These are phyloP conservation scores for Penicillium sp. DNA, from an alignment of 2,329 filamentous ascomycete species.

Conservation along the genomic window DNA sequence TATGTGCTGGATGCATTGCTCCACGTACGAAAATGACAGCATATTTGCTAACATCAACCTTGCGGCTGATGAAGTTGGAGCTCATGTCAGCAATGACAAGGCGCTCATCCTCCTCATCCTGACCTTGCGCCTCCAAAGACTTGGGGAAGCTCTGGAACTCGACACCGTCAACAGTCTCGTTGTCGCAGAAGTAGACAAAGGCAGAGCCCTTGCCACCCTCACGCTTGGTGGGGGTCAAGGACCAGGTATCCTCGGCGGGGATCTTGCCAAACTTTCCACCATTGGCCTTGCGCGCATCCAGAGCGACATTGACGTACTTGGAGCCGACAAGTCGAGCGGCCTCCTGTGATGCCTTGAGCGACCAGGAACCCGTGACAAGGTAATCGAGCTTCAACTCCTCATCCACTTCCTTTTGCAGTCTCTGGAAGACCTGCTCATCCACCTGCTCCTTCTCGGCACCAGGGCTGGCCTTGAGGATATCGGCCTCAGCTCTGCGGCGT, in stretches of 20 bases:
- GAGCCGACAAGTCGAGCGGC: constrained; percentile 75
- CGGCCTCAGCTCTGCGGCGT: constrained; percentile 61
- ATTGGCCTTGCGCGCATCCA: constrained; percentile 67
- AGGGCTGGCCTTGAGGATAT: constrained; percentile 50
- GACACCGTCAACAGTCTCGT: constrained; percentile 79
- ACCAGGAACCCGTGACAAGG: constrained; percentile 88
- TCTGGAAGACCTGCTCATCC: constrained; percentile 61
- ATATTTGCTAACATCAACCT: constrained; percentile 77
- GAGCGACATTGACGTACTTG: constrained; percentile 75
- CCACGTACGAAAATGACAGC: constrained; percentile 78
- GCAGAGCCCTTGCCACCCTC: constrained; percentile 58
- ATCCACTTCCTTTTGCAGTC: constrained; percentile 67
- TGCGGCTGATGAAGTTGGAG: constrained; percentile 86
- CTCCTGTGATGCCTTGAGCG: constrained; percentile 85
- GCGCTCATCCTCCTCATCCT: constrained; percentile 65
- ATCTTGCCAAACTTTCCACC: constrained; percentile 86
- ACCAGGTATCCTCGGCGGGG: constrained; percentile 76
- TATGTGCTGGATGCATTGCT: too few species aligned
- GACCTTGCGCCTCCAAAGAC: constrained; percentile 58
- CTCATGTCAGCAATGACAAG: constrained; percentile 92
- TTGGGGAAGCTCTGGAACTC: constrained; percentile 80
- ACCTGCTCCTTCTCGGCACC: constrained; percentile 56
- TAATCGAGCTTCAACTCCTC: constrained; percentile 83
- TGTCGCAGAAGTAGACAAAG: constrained; percentile 88
- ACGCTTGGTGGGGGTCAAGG: constrained; percentile 65